Percentiles rank a stretch among this genome's conserved stretches.
Conservation (phyloP, 805 yeast genomes). For the Sugiyamaella marilandica region DNA sequence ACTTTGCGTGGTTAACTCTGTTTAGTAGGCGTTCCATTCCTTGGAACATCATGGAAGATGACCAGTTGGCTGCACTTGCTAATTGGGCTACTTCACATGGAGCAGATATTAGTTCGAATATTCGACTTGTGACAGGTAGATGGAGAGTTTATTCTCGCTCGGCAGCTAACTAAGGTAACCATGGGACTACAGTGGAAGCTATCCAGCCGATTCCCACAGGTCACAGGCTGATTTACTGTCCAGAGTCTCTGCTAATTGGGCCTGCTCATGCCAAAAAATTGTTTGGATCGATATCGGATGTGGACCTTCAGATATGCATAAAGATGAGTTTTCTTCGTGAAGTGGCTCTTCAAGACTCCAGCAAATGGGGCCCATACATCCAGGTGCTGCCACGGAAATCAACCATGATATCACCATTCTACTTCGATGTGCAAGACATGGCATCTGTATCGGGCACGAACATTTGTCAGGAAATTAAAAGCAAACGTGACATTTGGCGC, state of each 20-base stretch:
- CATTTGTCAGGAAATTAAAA: conserved; percentile 49
- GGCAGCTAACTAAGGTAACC: neutral
- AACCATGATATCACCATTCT: conserved; percentile 55
- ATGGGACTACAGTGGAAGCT: neutral
- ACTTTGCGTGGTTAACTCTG: too few relatives aligned
- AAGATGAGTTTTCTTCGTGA: conserved; percentile 22
- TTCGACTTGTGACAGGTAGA: neutral
- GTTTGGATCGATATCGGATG: neutral
- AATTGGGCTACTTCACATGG: neutral
- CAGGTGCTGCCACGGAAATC: conserved; percentile 44
- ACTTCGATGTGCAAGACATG: conserved; percentile 47
- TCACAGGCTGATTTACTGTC: neutral
- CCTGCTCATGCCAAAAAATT: neutral
- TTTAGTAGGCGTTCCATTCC: too few relatives aligned
- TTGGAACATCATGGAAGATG: neutral
- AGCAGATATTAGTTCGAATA: neutral
- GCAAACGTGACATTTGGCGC: conserved; percentile 42
- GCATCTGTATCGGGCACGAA: conserved; percentile 62
- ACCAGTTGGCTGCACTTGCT: neutral
- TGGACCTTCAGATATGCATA: conserved; percentile 8
- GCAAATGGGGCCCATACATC: conserved; percentile 42
- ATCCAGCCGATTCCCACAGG: neutral
- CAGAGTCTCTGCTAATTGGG: conserved; percentile 1
- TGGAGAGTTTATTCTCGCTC: neutral
- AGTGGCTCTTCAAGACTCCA: conserved; percentile 19